Conservation (phyloP, 139 green algal species). For the Ettlia oleoabundans region DNA sequence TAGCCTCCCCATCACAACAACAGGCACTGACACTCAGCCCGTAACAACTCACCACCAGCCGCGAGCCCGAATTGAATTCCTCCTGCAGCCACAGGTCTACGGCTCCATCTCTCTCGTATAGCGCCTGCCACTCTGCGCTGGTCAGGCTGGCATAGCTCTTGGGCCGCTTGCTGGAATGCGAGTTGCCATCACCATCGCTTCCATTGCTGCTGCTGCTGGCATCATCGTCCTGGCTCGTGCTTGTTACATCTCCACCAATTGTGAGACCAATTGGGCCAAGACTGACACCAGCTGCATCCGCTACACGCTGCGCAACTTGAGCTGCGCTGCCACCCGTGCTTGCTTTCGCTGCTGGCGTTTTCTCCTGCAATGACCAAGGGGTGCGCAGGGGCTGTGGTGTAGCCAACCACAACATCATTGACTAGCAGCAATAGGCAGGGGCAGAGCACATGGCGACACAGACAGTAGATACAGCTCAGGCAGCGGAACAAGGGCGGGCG, state of each 20-base stretch:
- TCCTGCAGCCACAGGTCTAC: constrained; percentile 94
- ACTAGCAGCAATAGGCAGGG: too few relatives aligned
- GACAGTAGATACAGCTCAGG: neutral
- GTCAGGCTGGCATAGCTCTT: constrained; percentile 74
- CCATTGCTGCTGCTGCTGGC: too few relatives aligned
- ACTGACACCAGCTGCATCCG: constrained; percentile 47
- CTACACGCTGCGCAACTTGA: constrained; percentile 38
- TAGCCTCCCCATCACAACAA: too few relatives aligned
- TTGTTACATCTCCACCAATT: constrained; percentile 40
- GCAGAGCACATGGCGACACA: neutral
- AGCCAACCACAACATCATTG: too few relatives aligned
- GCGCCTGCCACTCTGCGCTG: constrained; percentile 81
- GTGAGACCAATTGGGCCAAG: constrained; percentile 77
- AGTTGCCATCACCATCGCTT: neutral
- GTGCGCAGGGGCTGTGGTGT: too few relatives aligned
- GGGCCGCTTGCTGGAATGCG: neutral
- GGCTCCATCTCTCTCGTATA: constrained; percentile 81
- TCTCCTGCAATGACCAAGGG: constrained; percentile 8
- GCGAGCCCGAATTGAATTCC: constrained; percentile 93
- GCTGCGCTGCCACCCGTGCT: constrained; percentile 1
- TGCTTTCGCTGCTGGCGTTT: neutral
- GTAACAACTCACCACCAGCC: constrained; percentile 68
- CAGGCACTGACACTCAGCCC: neutral
- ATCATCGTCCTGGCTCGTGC: constrained; percentile 7
- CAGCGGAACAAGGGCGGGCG: neutral